Percentiles rank a stretch among this genome's conserved stretches.
These are phyloP conservation scores for Aspergillus latus DNA, from an alignment of 2,329 filamentous ascomycete genomes.

Conservation along the genomic window DNA sequence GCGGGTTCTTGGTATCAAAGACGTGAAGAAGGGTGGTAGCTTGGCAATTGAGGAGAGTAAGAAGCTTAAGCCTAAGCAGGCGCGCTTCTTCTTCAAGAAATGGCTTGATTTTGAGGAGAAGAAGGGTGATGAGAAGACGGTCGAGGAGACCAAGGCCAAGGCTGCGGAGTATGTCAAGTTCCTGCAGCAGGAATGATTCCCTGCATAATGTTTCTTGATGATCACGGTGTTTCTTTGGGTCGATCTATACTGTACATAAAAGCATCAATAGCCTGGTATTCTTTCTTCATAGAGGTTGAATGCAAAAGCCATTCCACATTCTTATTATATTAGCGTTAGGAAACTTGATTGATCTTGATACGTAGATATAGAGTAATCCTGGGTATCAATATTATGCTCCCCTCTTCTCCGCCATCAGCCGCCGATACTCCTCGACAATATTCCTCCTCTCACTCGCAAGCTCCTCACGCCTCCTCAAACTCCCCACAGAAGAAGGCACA, in stretches of 20 bases:
- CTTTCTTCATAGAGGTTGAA: slow-evolving; percentile 11
- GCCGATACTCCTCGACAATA: slow-evolving; percentile 71
- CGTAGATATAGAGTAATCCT: not conserved
- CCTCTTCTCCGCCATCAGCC: slow-evolving; percentile 63
- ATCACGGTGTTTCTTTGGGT: slow-evolving; percentile 16
- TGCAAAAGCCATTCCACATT: slow-evolving; percentile 7
- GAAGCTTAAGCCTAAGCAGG: slow-evolving; percentile 75
- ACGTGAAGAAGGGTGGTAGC: slow-evolving; percentile 33
- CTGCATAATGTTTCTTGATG: slow-evolving; percentile 8
- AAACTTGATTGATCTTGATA: no score
- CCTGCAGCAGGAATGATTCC: slow-evolving; percentile 31
- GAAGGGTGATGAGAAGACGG: slow-evolving; percentile 66
- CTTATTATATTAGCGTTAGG: not conserved
- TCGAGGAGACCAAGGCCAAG: slow-evolving; percentile 68
- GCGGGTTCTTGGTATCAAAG: slow-evolving; percentile 59
- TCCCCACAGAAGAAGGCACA: slow-evolving; percentile 68
- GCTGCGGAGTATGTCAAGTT: slow-evolving; percentile 68
- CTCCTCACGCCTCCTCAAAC: slow-evolving; percentile 71
- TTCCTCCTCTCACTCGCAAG: slow-evolving; percentile 66
- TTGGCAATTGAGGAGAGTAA: slow-evolving; percentile 48
- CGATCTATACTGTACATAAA: slow-evolving; percentile 12
- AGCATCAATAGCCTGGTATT: slow-evolving; percentile 11
- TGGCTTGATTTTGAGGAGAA: slow-evolving; percentile 88
- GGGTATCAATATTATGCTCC: slow-evolving; percentile 16
- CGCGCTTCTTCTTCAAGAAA: slow-evolving; percentile 83